phyloP scores from a whole-genome alignment of 2,329 filamentous ascomycete species.

The Talaromyces rugulosus region DNA sequence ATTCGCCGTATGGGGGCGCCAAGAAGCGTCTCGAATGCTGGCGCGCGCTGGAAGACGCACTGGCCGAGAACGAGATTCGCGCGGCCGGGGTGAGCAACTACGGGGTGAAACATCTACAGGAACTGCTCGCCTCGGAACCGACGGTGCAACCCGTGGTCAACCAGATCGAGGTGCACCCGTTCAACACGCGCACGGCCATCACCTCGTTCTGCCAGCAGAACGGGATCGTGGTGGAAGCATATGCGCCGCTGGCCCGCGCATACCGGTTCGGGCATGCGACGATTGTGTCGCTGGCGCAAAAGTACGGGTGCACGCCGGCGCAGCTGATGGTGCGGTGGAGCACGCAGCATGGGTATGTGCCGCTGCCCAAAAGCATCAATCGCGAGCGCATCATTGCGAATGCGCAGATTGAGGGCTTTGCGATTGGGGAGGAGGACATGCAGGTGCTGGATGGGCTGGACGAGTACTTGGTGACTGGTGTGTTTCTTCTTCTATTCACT shows the following conservation, averaged over 20 bases:
- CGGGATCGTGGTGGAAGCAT: constrained; percentile 70
- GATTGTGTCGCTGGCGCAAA: constrained; percentile 59
- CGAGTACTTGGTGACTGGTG: constrained; percentile 69
- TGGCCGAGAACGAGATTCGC: constrained; percentile 65
- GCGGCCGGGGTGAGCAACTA: constrained; percentile 76
- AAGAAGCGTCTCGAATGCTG: constrained; percentile 66
- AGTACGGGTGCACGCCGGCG: constrained; percentile 66
- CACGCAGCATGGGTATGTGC: constrained; percentile 68
- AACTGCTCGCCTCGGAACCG: constrained; percentile 61
- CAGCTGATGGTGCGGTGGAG: constrained; percentile 77
- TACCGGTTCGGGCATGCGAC: constrained; percentile 65
- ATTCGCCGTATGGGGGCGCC: constrained; percentile 72
- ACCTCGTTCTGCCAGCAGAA: constrained; percentile 62
- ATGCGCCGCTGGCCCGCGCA: constrained; percentile 70
- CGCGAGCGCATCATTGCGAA: constrained; percentile 63
- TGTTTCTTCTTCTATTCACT: constrained; percentile 26
- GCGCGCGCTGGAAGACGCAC: constrained; percentile 72
- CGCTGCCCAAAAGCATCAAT: constrained; percentile 67
- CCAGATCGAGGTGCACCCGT: constrained; percentile 78
- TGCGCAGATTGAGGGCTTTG: constrained; percentile 49
- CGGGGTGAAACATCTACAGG: constrained; percentile 69
- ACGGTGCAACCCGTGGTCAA: constrained; percentile 66
- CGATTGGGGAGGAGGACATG: constrained; percentile 62
- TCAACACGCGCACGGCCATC: constrained; percentile 69
- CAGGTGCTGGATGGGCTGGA: constrained; percentile 60